phyloP scores from a whole-genome alignment of 2,329 filamentous ascomycete species.

The Claviceps pazoutovae region DNA sequence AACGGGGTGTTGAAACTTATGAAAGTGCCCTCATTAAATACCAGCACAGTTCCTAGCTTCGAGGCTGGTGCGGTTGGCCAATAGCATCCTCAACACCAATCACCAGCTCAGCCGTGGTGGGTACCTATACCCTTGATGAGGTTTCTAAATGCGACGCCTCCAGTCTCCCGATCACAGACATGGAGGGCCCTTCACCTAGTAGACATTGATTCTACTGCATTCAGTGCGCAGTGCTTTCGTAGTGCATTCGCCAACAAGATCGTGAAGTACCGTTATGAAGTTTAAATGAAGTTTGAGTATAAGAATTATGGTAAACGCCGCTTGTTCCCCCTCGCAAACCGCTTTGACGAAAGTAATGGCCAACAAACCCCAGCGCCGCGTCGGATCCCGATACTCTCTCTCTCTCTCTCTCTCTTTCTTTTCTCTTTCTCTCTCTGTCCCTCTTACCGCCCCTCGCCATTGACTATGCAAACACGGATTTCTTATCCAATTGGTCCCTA shows the following conservation, averaged over 20 bases:
- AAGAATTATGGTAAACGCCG: background rate
- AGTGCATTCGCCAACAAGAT: no score
- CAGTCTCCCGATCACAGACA: background rate
- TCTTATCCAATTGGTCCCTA: constrained; percentile 61
- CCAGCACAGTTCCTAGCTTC: background rate
- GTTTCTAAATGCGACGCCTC: background rate
- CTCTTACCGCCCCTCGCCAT: background rate
- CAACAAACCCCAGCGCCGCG: constrained; percentile 1
- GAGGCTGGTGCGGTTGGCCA: background rate
- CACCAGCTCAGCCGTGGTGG: no score
- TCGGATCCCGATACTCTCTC: background rate
- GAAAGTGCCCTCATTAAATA: background rate
- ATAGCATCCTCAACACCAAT: background rate
- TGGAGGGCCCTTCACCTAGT: background rate
- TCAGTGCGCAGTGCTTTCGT: background rate
- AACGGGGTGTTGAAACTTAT: background rate
- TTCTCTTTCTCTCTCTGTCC: no score
- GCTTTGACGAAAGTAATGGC: background rate
- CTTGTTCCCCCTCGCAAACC: background rate
- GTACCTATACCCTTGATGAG: background rate
- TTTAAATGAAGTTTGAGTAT: no score
- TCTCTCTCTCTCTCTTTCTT: no score
- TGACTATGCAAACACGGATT: constrained; percentile 55
- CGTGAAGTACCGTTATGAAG: no score
- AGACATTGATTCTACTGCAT: background rate